Percentiles rank a stretch among this genome's conserved stretches.
phyloP scores from a whole-genome alignment of 1,139 yeast species.

The Taphrina populina region DNA sequence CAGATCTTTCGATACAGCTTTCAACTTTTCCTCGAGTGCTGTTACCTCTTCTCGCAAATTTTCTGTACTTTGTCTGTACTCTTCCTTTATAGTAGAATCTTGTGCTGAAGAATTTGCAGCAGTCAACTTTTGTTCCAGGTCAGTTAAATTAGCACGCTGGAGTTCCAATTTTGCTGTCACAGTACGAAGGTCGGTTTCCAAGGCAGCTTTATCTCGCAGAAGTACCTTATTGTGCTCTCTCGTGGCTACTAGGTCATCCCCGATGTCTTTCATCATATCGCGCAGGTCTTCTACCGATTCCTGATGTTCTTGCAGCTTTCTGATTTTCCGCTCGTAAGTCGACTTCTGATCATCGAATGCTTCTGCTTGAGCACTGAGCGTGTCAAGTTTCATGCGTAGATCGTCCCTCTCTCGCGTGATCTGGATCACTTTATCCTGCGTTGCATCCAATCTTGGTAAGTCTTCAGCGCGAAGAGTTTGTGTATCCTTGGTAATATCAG shows the following conservation, averaged over 20 bases:
- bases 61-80: no score
- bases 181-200: neutral
- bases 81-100: no score
- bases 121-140: neutral
- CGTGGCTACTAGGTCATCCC: constrained; percentile 68
- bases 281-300: constrained; percentile 62
- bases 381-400: constrained; percentile 7
- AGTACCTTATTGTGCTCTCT: constrained; percentile 47
- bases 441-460: no score
- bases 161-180: neutral
- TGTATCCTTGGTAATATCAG: constrained; percentile 16
- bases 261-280: constrained; percentile 71
- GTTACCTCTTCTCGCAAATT: constrained; percentile 9
- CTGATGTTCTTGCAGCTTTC: constrained; percentile 3
- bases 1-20: constrained; percentile 28
- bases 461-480: constrained; percentile 6
- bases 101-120: neutral
- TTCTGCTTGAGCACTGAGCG: constrained; percentile 16
- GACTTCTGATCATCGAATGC: constrained; percentile 7
- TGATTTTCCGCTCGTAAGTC: constrained; percentile 7
- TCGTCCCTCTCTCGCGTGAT: constrained; percentile 3
- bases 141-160: constrained; percentile 4
- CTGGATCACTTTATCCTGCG: no score
- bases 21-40: constrained; percentile 15
- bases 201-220: neutral